Conservation (phyloP, 2,329 filamentous ascomycete species). For the Claviceps citrina region DNA sequence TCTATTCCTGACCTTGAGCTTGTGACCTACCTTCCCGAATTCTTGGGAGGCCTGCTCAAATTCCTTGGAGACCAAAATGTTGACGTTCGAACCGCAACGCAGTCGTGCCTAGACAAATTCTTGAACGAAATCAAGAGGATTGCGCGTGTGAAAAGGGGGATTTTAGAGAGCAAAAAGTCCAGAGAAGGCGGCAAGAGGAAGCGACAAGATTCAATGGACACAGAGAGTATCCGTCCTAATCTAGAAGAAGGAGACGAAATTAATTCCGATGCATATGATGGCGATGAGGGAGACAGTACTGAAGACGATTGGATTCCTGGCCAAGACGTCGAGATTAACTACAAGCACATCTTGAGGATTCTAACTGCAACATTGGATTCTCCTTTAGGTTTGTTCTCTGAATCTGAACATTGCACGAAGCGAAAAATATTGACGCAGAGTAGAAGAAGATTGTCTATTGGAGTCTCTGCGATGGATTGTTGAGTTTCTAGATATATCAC, state of each 20-base stretch:
- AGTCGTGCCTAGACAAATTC: constrained; percentile 77
- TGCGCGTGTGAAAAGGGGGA: constrained; percentile 77
- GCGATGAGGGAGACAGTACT: constrained; percentile 43
- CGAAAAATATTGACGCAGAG: constrained; percentile 2
- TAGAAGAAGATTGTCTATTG: constrained; percentile 80
- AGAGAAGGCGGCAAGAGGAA: constrained; percentile 53
- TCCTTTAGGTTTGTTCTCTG: constrained; percentile 44
- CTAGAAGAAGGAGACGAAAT: constrained; percentile 47
- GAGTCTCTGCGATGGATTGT: constrained; percentile 92
- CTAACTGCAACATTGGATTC: constrained; percentile 78
- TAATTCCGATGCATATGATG: constrained; percentile 40
- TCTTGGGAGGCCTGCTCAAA: constrained; percentile 74
- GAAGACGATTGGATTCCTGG: constrained; percentile 96
- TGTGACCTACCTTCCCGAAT: constrained; percentile 81
- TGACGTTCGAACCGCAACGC: constrained; percentile 90
- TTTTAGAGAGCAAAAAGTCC: constrained; percentile 69
- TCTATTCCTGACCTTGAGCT: constrained; percentile 94
- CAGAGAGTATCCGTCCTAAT: constrained; percentile 41
- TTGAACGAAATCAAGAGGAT: constrained; percentile 90
- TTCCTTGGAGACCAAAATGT: constrained; percentile 83
- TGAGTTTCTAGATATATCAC: constrained; percentile 90
- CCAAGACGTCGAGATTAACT: constrained; percentile 90
- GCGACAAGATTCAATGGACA: constrained; percentile 53
- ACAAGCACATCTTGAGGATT: constrained; percentile 82
- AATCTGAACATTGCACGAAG: not conserved